Evolutionary conservation across 805 yeast genomes (phyloP).

Genomic region (Kuraishia hungarica): DNA sequence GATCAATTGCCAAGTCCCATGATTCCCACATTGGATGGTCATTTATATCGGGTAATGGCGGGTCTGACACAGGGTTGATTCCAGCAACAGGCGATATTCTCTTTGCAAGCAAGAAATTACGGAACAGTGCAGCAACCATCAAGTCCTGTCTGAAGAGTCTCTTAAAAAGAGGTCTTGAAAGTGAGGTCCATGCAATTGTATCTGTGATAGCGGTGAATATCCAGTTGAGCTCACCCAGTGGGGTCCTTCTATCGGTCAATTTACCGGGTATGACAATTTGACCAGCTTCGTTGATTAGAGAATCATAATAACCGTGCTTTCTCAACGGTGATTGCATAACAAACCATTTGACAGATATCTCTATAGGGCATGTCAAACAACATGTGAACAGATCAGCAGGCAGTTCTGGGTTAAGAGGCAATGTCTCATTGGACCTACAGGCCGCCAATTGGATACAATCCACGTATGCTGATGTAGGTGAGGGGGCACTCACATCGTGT

Average conservation of each 20-base stretch:
- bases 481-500: slow-evolving; percentile 44
- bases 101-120: slow-evolving; percentile 87
- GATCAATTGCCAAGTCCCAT: slow-evolving; percentile 96
- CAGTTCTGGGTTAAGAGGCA: slow-evolving; percentile 88
- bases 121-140: slow-evolving; percentile 92
- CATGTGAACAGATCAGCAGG: slow-evolving; percentile 97
- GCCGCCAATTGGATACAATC: slow-evolving; percentile 94
- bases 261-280: slow-evolving; percentile 79
- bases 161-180: slow-evolving; percentile 83
- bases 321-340: slow-evolving; percentile 72
- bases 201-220: slow-evolving; percentile 97
- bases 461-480: slow-evolving; percentile 60
- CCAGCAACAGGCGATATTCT: slow-evolving; percentile 89
- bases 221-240: slow-evolving; percentile 94
- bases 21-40: slow-evolving; percentile 95
- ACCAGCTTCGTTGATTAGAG: slow-evolving; percentile 40
- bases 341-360: slow-evolving; percentile 87
- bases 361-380: slow-evolving; percentile 92
- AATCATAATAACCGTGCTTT: slow-evolving; percentile 37
- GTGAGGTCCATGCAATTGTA: slow-evolving; percentile 93
- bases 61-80: slow-evolving; percentile 92
- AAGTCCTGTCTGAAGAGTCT: slow-evolving; percentile 88
- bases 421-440: slow-evolving; percentile 73
- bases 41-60: slow-evolving; percentile 80
- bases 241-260: slow-evolving; percentile 87